Evolutionary conservation across 306 rosid genomes (phyloP).

Genomic region (Herpetospermum pedunculosum): DNA sequence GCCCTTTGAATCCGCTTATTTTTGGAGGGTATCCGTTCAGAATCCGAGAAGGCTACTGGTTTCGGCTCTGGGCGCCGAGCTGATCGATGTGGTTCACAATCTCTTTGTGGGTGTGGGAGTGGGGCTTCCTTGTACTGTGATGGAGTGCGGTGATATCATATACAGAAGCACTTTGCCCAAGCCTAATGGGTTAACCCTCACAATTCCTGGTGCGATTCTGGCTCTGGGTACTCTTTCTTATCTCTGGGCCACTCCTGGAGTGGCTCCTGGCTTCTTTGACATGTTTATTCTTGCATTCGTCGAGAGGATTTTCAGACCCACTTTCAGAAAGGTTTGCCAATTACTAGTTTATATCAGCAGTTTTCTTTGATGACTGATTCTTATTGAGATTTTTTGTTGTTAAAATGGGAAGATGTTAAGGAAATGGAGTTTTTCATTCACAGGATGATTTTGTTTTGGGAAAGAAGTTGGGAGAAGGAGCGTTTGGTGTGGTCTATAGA

Average conservation of each 20-base stretch:
- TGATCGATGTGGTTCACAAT: conserved; percentile 38
- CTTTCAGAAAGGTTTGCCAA: conserved; percentile 54
- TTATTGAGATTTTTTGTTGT: neutral
- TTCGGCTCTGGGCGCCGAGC: conserved; percentile 33
- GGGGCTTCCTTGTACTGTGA: conserved; percentile 82
- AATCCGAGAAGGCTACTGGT: conserved; percentile 19
- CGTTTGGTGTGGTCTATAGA: conserved; percentile 84
- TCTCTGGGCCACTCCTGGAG: conserved; percentile 95
- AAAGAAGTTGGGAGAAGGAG: conserved; percentile 91
- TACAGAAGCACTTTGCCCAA: conserved; percentile 88
- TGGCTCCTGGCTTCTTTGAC: conserved; percentile 94
- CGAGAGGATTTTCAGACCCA: conserved; percentile 68
- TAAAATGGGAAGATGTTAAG: neutral
- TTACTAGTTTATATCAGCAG: neutral
- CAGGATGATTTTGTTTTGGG: conserved; percentile 90
- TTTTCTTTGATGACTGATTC: neutral
- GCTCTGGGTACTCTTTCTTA: conserved; percentile 74
- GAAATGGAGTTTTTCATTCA: conserved; percentile 7
- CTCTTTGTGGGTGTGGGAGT: conserved; percentile 80
- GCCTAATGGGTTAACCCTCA: conserved; percentile 52
- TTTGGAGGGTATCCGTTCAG: conserved; percentile 17
- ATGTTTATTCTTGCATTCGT: conserved; percentile 94
- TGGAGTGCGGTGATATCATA: conserved; percentile 92
- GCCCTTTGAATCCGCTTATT: neutral
- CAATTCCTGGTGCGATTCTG: conserved; percentile 58